Conservation (phyloP, 2,329 filamentous ascomycete species). For the Sphaceloma murrayae region DNA sequence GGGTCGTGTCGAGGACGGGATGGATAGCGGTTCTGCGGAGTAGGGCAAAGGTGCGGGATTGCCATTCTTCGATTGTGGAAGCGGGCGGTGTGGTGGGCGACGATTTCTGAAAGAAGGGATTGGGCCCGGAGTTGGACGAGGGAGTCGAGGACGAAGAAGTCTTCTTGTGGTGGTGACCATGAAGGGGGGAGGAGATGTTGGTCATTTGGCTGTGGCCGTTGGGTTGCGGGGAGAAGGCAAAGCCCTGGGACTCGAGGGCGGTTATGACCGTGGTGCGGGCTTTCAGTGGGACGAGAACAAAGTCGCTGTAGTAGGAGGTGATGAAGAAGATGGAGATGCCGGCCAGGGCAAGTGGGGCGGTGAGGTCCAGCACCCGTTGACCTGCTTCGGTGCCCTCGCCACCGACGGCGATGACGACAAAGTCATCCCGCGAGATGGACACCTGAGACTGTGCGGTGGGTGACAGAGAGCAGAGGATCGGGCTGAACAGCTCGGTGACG, state of each 20-base stretch:
- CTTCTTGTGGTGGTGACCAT: slow-evolving; percentile 42
- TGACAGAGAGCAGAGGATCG: slow-evolving; percentile 57
- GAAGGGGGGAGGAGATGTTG: slow-evolving; percentile 47
- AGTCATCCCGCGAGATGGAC: slow-evolving; percentile 71
- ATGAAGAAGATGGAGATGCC: slow-evolving; percentile 98
- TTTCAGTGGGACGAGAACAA: slow-evolving; percentile 77
- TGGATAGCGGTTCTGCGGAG: slow-evolving; percentile 67
- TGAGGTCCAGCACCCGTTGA: slow-evolving; percentile 82
- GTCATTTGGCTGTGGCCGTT: slow-evolving; percentile 36
- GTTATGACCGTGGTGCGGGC: slow-evolving; percentile 64
- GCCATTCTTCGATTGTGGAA: slow-evolving; percentile 66
- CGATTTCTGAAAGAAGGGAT: slow-evolving; percentile 27
- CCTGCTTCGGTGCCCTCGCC: slow-evolving; percentile 85
- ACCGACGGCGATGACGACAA: slow-evolving; percentile 80
- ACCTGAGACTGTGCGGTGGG: slow-evolving; percentile 38
- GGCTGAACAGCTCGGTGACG: slow-evolving; percentile 65
- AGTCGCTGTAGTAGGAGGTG: slow-evolving; percentile 95
- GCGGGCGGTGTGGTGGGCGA: slow-evolving; percentile 63
- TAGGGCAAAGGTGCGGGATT: slow-evolving; percentile 71
- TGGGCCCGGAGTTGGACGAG: not conserved
- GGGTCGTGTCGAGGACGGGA: slow-evolving; percentile 57
- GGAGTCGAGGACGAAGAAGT: slow-evolving; percentile 35
- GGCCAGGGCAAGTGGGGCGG: slow-evolving; percentile 79
- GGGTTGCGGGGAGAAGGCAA: slow-evolving; percentile 65
- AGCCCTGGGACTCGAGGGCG: slow-evolving; percentile 68